Percentiles rank a stretch among this genome's conserved stretches.
These are phyloP conservation scores for Trametes pubescens DNA, from an alignment of 1,284 basidiomycete species.

Conservation along the genomic window DNA sequence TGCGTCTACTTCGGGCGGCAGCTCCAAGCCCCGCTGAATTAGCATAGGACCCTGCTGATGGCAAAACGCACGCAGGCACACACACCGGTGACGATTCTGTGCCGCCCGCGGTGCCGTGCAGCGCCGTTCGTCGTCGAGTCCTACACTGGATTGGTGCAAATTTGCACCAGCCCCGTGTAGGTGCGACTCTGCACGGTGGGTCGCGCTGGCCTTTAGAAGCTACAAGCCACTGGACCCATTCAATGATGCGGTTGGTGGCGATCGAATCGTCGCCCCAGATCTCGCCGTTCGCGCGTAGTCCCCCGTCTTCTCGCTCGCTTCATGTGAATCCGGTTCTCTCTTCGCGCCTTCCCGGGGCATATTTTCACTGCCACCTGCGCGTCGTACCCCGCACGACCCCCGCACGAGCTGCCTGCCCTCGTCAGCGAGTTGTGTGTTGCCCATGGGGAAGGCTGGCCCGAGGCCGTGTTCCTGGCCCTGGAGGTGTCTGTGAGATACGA, in stretches of 20 bases:
- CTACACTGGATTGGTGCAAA: not conserved
- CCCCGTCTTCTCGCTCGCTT: slow-evolving; percentile 8
- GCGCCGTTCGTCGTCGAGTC: not conserved
- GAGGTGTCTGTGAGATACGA: not conserved
- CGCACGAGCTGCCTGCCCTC: not conserved
- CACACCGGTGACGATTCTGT: not conserved
- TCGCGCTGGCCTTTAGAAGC: not conserved
- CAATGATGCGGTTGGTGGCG: not conserved
- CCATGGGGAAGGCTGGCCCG: not conserved
- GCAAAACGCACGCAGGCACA: not conserved
- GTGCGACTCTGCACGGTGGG: not conserved
- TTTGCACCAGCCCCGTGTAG: not conserved
- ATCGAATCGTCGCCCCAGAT: slow-evolving; percentile 29
- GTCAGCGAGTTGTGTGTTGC: not conserved
- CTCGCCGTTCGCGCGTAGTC: slow-evolving; percentile 13
- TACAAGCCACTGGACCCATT: not conserved
- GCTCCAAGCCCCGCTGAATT: slow-evolving; percentile 29
- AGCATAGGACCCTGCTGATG: slow-evolving; percentile 10
- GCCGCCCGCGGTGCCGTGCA: not conserved
- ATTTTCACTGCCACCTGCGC: slow-evolving; percentile 5
- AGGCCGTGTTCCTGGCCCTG: slow-evolving; percentile 5
- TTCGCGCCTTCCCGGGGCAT: slow-evolving; percentile 7
- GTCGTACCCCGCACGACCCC: not conserved
- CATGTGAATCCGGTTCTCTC: slow-evolving; percentile 10
- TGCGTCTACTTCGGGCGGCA: slow-evolving; percentile 16